Evolutionary conservation across 768 basidiomycete species (phyloP), one percentile per base, ranked within the genome.

Genomic region (Lactarius vividus): DNA sequence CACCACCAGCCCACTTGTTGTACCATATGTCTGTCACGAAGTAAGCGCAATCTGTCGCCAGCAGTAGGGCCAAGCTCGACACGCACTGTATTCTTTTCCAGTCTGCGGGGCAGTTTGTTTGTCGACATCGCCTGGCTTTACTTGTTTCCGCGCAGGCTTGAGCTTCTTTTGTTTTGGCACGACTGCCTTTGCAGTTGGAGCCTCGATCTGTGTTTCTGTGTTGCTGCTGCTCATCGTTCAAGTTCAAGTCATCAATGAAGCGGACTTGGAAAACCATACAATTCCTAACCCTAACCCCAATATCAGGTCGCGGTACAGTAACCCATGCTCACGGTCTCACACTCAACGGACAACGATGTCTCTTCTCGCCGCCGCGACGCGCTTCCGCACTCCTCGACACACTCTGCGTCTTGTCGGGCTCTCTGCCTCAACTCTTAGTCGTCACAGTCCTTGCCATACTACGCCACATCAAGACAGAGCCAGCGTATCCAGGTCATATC

Each of bases 1-100:
- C 97, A 63, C 96, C 97, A 61, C 97, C 97, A n/a, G 97, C 97
- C 96, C 96, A 98, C 79, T 97, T 96, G 78, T 98, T 95, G 75
- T 96, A 98, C 96, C 97, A 99, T 59, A 96, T 91, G 77, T 99
- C 92, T 91, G 49, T 37, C 71, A 58, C 35, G 33, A 63, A 40
- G 26, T 61, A 23, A 68, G 58, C 26, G 54, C 26, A 54, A 23
- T 31, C 52, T 23, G 29, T 26, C 26, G 15, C 28, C 40, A 39
- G 23, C 54, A 60, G 29, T 55, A 28, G 16, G 62, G 64, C 44
- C n/a, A 33, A 54, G 33, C 39, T 59, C 13, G 66, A 44, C 55
- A 85, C 90, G 72, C 71, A 96, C 95, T 98, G 79, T 96, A 97
- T 75, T 97, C 95, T 76, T 96, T 96, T 57, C 95, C 95, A 0